phyloP scores from a whole-genome alignment of 371 early-diverging fungal genomes.

The Haplosporangium sp. region DNA sequence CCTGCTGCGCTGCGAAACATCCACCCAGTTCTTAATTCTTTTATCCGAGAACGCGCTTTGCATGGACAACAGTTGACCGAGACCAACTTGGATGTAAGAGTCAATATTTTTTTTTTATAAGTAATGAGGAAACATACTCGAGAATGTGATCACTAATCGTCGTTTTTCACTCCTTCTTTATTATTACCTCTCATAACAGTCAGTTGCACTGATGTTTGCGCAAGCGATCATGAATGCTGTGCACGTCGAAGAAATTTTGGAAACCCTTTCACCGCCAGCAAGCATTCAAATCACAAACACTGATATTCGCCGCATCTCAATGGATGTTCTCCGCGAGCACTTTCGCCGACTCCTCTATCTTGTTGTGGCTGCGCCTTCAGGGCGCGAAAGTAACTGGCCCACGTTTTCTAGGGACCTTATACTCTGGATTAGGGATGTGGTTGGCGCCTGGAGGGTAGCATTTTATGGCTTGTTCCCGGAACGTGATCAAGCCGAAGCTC shows the following conservation, averaged over 20 bases:
- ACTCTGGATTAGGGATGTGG: constrained; percentile 56
- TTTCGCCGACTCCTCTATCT: constrained; percentile 51
- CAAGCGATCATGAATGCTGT: constrained; percentile 51
- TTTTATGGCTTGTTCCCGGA: constrained; percentile 51
- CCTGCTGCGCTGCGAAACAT: constrained; percentile 51
- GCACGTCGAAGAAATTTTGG: constrained; percentile 41
- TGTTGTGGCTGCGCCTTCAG: constrained; percentile 42
- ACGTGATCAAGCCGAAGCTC: constrained; percentile 50
- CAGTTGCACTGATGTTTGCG: constrained; percentile 49
- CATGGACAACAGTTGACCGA: constrained; percentile 48
- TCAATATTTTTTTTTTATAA: not conserved
- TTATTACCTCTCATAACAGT: constrained; percentile 9
- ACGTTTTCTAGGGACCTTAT: constrained; percentile 55
- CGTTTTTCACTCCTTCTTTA: not conserved
- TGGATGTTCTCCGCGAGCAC: constrained; percentile 49
- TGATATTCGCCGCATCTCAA: constrained; percentile 49
- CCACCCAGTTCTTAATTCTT: constrained; percentile 38
- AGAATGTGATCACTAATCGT: not conserved
- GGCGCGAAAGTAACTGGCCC: constrained; percentile 48
- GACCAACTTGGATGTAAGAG: constrained; percentile 44
- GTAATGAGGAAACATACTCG: too few species aligned
- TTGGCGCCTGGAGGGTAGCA: constrained; percentile 51
- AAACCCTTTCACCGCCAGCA: constrained; percentile 39
- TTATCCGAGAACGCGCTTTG: constrained; percentile 48
- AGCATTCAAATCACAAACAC: constrained; percentile 36